Evolutionary conservation across 2,329 filamentous ascomycete genomes (phyloP).

Genomic region (Xenoacremonium recifei): DNA sequence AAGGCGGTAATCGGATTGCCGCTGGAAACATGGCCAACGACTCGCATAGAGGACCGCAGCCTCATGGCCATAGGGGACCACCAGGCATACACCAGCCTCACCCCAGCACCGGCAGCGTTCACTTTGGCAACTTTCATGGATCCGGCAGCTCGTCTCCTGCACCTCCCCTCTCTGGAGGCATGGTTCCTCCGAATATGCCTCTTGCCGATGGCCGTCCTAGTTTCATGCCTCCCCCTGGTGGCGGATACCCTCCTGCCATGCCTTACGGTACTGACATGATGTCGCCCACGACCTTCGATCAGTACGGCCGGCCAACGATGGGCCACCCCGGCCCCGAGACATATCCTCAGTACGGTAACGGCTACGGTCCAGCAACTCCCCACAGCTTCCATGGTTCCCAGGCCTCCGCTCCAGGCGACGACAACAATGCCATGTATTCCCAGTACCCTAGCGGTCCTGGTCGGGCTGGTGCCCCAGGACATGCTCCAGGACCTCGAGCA

Average conservation of each 20-base stretch:
- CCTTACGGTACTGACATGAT: slow-evolving; percentile 36
- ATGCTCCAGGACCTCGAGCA: slow-evolving; percentile 24
- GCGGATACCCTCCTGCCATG: slow-evolving; percentile 38
- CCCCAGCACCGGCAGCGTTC: slow-evolving; percentile 53
- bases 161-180: slow-evolving; percentile 46
- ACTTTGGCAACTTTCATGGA: slow-evolving; percentile 54
- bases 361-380: slow-evolving; percentile 54
- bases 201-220: slow-evolving; percentile 32
- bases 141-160: slow-evolving; percentile 60
- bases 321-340: slow-evolving; percentile 34
- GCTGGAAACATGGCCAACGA: slow-evolving; percentile 34
- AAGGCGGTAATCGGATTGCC: slow-evolving; percentile 21
- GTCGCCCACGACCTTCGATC: slow-evolving; percentile 34
- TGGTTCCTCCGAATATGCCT: slow-evolving; percentile 46
- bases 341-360: slow-evolving; percentile 31
- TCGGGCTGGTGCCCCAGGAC: slow-evolving; percentile 38
- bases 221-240: slow-evolving; percentile 31
- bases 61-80: slow-evolving; percentile 32
- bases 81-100: slow-evolving; percentile 48
- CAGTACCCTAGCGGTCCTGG: slow-evolving; percentile 39
- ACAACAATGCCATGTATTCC: slow-evolving; percentile 37
- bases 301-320: slow-evolving; percentile 36
- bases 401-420: slow-evolving; percentile 49
- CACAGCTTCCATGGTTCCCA: slow-evolving; percentile 64
- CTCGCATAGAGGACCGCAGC: slow-evolving; percentile 31